Evolutionary conservation across 192 early-diverging fungal genomes (phyloP).

Genomic region (Piromyces finnis): DNA sequence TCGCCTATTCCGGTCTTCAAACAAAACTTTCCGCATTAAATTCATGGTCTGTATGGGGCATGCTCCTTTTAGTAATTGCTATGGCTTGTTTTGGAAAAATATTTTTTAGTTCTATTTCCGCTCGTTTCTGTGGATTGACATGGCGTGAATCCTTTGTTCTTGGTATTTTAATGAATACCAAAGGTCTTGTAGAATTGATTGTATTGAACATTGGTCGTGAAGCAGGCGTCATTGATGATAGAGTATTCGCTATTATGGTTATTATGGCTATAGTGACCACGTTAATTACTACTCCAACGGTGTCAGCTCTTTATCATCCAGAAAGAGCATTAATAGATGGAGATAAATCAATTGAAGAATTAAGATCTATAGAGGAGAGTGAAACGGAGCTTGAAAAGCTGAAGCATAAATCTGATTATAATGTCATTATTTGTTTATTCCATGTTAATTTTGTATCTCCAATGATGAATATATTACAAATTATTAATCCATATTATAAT

Average conservation of each 20-base stretch:
- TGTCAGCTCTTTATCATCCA: slow-evolving; percentile 52
- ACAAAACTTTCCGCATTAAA: slow-evolving; percentile 61
- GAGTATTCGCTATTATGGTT: slow-evolving; percentile 54
- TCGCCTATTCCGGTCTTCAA: slow-evolving; percentile 82
- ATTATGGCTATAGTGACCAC: slow-evolving; percentile 76
- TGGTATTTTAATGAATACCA: slow-evolving; percentile 88
- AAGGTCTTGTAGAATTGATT: slow-evolving; percentile 89
- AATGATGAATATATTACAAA: not conserved
- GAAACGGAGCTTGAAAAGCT: not conserved
- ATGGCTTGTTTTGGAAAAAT: slow-evolving; percentile 75
- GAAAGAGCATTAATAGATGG: not conserved
- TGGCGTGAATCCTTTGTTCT: slow-evolving; percentile 73
- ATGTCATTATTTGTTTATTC: not conserved
- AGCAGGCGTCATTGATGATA: slow-evolving; percentile 58
- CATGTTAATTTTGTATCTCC: not conserved
- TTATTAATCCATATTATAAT: not conserved
- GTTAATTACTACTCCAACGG: slow-evolving; percentile 65
- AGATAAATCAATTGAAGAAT: not conserved
- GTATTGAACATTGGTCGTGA: slow-evolving; percentile 84
- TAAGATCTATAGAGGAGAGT: not conserved
- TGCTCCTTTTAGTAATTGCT: slow-evolving; percentile 53
- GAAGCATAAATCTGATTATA: not conserved
- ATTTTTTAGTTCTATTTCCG: slow-evolving; percentile 53
- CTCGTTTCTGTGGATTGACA: slow-evolving; percentile 43
- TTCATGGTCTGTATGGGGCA: slow-evolving; percentile 52